Evolutionary conservation across 2,329 filamentous ascomycete species (phyloP).

Genomic region (Fusarium torreyae): DNA sequence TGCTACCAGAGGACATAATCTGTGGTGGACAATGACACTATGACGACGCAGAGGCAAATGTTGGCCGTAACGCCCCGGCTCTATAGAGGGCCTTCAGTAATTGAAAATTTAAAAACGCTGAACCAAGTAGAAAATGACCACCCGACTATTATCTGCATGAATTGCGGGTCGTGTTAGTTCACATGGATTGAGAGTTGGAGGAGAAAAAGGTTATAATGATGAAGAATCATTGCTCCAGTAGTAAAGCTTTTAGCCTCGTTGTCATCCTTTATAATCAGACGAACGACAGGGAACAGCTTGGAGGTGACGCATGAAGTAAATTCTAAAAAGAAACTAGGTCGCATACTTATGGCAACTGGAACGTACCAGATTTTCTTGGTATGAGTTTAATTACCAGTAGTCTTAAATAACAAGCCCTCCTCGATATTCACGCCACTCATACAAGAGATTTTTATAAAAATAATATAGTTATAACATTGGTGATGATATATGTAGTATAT

Average conservation of each 20-base stretch:
- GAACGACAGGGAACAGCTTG: slow-evolving; percentile 45
- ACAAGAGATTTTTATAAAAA: too few species aligned
- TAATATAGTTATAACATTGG: too few species aligned
- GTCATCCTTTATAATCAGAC: slow-evolving; percentile 46
- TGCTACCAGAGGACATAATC: slow-evolving; percentile 53
- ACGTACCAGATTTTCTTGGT: slow-evolving; percentile 39
- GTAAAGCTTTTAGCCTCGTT: slow-evolving; percentile 46
- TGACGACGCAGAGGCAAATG: slow-evolving; percentile 45
- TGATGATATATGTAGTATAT: too few species aligned
- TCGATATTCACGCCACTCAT: too few species aligned
- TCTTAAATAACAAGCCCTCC: too few species aligned
- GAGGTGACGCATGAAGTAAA: slow-evolving; percentile 44
- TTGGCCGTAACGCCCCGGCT: slow-evolving; percentile 46
- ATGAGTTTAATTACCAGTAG: too few species aligned
- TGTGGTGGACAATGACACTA: slow-evolving; percentile 51
- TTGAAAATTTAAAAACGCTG: slow-evolving; percentile 43
- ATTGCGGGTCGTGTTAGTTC: too few species aligned
- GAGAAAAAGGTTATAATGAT: not conserved
- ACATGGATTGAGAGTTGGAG: not conserved
- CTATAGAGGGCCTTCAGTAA: slow-evolving; percentile 40
- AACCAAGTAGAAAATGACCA: slow-evolving; percentile 48
- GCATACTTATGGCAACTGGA: slow-evolving; percentile 41
- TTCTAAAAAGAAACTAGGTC: slow-evolving; percentile 33
- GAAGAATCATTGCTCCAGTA: slow-evolving; percentile 45
- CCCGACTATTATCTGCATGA: slow-evolving; percentile 50